These are phyloP conservation scores for Rhipidocladum racemiflorum DNA, from an alignment of 176 grass and related monocot species.

Conservation along the genomic window DNA sequence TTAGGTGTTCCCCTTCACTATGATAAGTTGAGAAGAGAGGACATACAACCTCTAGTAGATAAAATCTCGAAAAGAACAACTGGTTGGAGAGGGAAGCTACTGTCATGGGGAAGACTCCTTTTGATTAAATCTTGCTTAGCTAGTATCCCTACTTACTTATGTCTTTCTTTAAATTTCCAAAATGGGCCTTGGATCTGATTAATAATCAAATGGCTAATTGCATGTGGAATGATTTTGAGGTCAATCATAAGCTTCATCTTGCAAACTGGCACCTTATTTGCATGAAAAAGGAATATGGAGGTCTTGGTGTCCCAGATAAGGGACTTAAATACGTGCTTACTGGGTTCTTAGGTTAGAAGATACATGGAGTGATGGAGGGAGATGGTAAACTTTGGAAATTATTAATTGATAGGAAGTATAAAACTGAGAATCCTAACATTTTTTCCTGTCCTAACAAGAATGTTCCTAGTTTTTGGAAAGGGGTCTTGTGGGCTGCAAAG, in stretches of 20 bases:
- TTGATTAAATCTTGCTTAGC: background rate
- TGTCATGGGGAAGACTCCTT: background rate
- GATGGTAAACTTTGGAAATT: too few species aligned
- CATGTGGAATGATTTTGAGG: background rate
- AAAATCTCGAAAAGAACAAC: too few species aligned
- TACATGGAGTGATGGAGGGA: background rate
- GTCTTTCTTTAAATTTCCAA: background rate
- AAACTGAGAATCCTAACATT: too few species aligned
- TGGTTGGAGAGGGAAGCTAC: too few species aligned
- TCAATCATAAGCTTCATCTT: background rate
- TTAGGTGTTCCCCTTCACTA: too few species aligned
- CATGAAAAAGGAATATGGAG: background rate
- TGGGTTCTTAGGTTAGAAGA: background rate
- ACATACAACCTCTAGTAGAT: too few species aligned
- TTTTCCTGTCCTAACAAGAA: too few species aligned
- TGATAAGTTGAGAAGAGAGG: too few species aligned
- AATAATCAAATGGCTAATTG: background rate
- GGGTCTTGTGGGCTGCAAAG: too few species aligned
- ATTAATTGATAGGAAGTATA: too few species aligned
- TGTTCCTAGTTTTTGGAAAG: too few species aligned
- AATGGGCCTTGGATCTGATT: background rate
- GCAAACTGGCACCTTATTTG: background rate
- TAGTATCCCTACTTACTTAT: background rate
- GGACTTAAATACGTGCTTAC: background rate
- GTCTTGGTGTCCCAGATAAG: background rate